A percentile compares a stretch with the other conserved stretches of the same genome.
phyloP scores from a whole-genome alignment of 768 basidiomycete species.

The Agaricus bisporus region DNA sequence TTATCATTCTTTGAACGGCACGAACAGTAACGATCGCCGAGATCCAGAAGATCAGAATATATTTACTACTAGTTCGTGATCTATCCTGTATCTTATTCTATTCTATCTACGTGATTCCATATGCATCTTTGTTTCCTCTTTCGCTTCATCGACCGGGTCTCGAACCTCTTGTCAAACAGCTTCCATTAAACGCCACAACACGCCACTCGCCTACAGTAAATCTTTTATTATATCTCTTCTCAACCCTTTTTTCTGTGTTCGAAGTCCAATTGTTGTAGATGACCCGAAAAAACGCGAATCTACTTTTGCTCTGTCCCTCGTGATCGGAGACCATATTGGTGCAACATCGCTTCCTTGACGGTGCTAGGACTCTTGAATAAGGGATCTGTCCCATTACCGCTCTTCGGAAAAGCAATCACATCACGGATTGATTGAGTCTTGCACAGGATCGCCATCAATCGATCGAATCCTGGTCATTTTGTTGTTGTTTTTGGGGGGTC shows the following conservation, averaged over 20 bases:
- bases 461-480: slow-evolving; percentile 70
- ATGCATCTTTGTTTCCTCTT: background rate
- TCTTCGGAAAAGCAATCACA: slow-evolving; percentile 97
- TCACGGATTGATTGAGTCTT: slow-evolving; percentile 84
- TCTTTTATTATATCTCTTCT: background rate
- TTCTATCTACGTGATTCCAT: slow-evolving; percentile 12
- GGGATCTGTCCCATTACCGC: slow-evolving; percentile 73
- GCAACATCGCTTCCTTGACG: slow-evolving; percentile 42
- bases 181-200: background rate
- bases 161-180: background rate
- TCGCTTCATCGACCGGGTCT: background rate
- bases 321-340: slow-evolving; percentile 58
- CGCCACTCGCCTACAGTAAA: background rate
- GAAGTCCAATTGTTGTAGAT: no score
- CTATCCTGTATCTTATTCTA: slow-evolving; percentile 8
- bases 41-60: slow-evolving; percentile 20
- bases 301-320: background rate
- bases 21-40: slow-evolving; percentile 15
- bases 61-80: slow-evolving; percentile 10
- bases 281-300: no score
- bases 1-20: slow-evolving; percentile 13
- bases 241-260: no score
- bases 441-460: slow-evolving; percentile 88
- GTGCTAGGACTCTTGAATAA: slow-evolving; percentile 85
- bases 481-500: slow-evolving; percentile 9